Base-by-base conservation (phyloP, 371 early-diverging fungal species). In the Mortierella sp. region DNA sequence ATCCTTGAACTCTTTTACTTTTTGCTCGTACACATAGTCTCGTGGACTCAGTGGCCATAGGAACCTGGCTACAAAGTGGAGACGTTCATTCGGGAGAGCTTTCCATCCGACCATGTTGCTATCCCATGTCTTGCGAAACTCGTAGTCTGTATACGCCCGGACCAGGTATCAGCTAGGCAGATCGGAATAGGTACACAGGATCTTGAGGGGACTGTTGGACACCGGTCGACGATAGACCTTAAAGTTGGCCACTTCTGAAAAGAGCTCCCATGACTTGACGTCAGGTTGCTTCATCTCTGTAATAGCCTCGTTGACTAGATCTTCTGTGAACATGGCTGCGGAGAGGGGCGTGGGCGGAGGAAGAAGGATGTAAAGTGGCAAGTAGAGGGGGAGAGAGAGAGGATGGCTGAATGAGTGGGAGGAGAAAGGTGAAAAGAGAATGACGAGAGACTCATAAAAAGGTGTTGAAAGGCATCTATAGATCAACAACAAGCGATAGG, bases 31-130 rank as follows among this genome's bases (percentile, higher is more conserved):
- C 3, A 81, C 74, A 69, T 85, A 85, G 48, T 85, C 83, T 18
- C 85, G 64, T 23, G 82, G 80, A 8, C 71, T 66, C n/a, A 85
- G 67, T 0, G 85, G 83, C 85, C 85, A 85, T 12, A 83, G 83
- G 27, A 83, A 83, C 56, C 71, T 55, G 54, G 67, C 62, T 14
- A 63, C 53, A 52, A 58, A 80, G 43, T 78, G 70, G 16, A 70
- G 45, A 4, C 66, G 60, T 30, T 71, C 38, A 31, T 72, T 65
- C 12, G 55, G 52, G 42, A 83, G 76, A 1, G 65, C 52, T 39
- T 69, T 51, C 66, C 80, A 80, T 3, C 71, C 61, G 14, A 72
- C 27, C 84, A 85, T 83, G 49, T 82, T 78, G 9, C 78, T 69
- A 41, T 83, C 85, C 84, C 82, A 83, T 21, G 78, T 67, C 56